phyloP scores from a whole-genome alignment of 1,139 yeast species.

The Geotrichum carabidarum region DNA sequence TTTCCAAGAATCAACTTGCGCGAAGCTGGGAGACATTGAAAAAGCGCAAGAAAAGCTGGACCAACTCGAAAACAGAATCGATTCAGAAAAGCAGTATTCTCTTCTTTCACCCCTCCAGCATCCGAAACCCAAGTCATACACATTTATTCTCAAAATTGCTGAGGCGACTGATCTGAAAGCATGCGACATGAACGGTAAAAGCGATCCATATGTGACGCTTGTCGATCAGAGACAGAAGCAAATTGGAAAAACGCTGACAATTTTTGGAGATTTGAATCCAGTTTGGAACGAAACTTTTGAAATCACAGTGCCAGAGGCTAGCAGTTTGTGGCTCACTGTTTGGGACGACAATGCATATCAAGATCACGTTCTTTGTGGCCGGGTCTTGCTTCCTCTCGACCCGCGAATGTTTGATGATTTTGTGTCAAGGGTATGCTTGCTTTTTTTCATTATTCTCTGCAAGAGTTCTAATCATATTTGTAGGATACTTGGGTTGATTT shows the following conservation, averaged over 20 bases:
- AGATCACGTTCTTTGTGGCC: slow-evolving; percentile 65
- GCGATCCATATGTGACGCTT: slow-evolving; percentile 66
- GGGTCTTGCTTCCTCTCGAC: slow-evolving; percentile 58
- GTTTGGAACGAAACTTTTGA: slow-evolving; percentile 83
- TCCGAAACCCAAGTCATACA: slow-evolving; percentile 44
- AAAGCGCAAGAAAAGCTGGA: slow-evolving; percentile 55
- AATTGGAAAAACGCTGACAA: slow-evolving; percentile 66
- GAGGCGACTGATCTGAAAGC: slow-evolving; percentile 68
- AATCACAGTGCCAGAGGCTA: slow-evolving; percentile 41
- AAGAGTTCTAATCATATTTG: not conserved
- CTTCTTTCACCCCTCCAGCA: slow-evolving; percentile 38
- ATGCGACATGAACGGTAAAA: slow-evolving; percentile 47
- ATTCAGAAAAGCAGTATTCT: slow-evolving; percentile 56
- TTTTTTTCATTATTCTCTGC: not conserved
- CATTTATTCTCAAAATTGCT: slow-evolving; percentile 61
- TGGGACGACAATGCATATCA: slow-evolving; percentile 64
- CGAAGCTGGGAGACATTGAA: slow-evolving; percentile 65
- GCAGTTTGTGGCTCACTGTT: slow-evolving; percentile 52
- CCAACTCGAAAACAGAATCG: slow-evolving; percentile 54
- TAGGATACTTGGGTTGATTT: slow-evolving; percentile 50
- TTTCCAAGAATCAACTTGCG: slow-evolving; percentile 61
- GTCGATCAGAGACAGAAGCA: slow-evolving; percentile 51
- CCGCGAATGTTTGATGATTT: slow-evolving; percentile 62
- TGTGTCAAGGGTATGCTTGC: slow-evolving; percentile 45
- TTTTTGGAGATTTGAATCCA: slow-evolving; percentile 61